A percentile compares a stretch with the other conserved stretches of the same genome.
Evolutionary conservation across 2,329 filamentous ascomycete genomes (phyloP).

Genomic region (Akanthomyces muscarius): DNA sequence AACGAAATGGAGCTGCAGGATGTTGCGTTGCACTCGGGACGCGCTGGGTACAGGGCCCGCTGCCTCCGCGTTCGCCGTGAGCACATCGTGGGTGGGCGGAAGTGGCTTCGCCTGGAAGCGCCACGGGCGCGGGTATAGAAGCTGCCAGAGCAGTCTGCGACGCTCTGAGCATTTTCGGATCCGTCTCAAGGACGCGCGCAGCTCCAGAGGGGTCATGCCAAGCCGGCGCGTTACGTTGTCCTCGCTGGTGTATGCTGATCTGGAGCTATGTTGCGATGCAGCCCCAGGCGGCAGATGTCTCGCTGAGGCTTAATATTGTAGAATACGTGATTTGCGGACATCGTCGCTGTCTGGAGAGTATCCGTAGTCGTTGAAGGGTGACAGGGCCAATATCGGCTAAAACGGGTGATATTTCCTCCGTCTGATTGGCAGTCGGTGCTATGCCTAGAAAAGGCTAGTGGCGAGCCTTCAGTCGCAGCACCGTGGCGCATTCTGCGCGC

Average conservation of each 20-base stretch:
- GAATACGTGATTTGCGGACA: too few species aligned
- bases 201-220: background rate
- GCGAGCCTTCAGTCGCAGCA: too few species aligned
- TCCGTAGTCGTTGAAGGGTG: too few species aligned
- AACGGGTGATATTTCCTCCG: too few species aligned
- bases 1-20: background rate
- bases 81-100: background rate
- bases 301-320: too few species aligned
- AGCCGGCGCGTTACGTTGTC: background rate
- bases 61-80: background rate
- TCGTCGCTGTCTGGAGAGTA: too few species aligned
- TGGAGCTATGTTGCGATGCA: too few species aligned
- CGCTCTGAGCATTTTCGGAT: constrained; percentile 9
- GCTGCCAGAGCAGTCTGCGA: constrained; percentile 11
- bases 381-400: too few species aligned
- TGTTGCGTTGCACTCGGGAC: constrained; percentile 2
- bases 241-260: constrained; percentile 3
- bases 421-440: too few species aligned
- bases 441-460: too few species aligned
- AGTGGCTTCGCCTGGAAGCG: constrained; percentile 2
- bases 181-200: background rate
- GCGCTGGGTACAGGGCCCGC: background rate
- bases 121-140: constrained; percentile 8
- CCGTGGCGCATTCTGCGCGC: too few species aligned
- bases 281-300: too few species aligned